These are phyloP conservation scores for Huntiella bhutanensis DNA, from an alignment of 2,329 filamentous ascomycete species.

Conservation along the genomic window DNA sequence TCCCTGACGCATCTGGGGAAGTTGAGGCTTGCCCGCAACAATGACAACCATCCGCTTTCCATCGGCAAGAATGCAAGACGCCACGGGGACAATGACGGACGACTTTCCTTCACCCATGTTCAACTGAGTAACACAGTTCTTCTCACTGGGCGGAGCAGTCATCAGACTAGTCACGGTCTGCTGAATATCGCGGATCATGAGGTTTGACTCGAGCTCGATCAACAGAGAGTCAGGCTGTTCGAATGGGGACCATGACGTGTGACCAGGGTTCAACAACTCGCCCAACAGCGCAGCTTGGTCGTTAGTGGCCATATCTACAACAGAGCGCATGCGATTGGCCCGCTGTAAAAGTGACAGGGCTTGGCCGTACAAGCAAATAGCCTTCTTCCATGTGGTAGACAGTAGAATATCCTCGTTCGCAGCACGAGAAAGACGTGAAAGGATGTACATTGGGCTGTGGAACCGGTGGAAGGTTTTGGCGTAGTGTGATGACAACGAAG, in stretches of 20 bases:
- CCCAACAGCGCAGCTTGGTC: constrained; percentile 18
- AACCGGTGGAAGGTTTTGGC: neutral
- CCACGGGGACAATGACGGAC: constrained; percentile 48
- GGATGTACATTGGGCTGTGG: constrained; percentile 17
- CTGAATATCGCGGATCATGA: constrained; percentile 43
- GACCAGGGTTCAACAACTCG: constrained; percentile 32
- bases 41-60: constrained; percentile 32
- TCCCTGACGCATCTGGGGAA: constrained; percentile 40
- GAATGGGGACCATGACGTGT: constrained; percentile 33
- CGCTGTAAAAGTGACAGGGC: constrained; percentile 24
- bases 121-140: constrained; percentile 41
- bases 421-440: constrained; percentile 17
- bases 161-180: constrained; percentile 38
- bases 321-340: constrained; percentile 21
- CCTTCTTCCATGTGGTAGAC: constrained; percentile 18
- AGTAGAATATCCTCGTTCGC: constrained; percentile 15
- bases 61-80: constrained; percentile 34
- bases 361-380: constrained; percentile 22
- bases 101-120: constrained; percentile 59
- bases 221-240: constrained; percentile 41
- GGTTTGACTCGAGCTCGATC: constrained; percentile 42
- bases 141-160: constrained; percentile 20
- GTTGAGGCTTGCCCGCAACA: constrained; percentile 41
- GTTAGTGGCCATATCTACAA: neutral
- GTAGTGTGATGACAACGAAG: no score